Evolutionary conservation across 495 filamentous ascomycete species (phyloP).

Genomic region (Lophiotrema nucula): DNA sequence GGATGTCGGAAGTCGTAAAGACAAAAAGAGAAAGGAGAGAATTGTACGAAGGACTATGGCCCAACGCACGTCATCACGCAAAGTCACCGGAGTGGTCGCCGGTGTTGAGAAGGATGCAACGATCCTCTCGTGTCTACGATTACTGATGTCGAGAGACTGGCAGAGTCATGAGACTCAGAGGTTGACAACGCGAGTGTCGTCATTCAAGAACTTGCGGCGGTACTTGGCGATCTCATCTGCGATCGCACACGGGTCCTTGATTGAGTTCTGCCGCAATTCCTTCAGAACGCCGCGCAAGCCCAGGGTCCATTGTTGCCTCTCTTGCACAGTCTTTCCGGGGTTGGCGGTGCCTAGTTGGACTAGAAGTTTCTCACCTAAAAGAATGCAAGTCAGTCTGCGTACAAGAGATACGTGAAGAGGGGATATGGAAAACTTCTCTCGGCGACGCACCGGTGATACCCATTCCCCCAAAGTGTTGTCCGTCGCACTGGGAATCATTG

Average conservation of each 20-base stretch:
- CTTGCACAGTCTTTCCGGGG: constrained; percentile 68
- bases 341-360: constrained; percentile 72
- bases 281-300: constrained; percentile 76
- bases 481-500: constrained; percentile 65
- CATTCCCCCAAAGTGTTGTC: constrained; percentile 81
- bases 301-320: constrained; percentile 67
- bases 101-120: no score
- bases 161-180: constrained; percentile 31
- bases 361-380: constrained; percentile 82
- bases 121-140: no score
- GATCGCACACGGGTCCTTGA: constrained; percentile 75
- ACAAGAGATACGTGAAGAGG: constrained; percentile 3
- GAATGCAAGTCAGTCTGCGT: constrained; percentile 61
- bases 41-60: no score
- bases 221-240: constrained; percentile 79
- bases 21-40: no score
- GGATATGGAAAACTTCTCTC: not conserved
- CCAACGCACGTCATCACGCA: no score
- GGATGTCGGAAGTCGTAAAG: no score
- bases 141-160: no score
- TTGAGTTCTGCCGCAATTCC: constrained; percentile 59
- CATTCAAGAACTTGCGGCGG: constrained; percentile 66
- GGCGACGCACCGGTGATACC: constrained; percentile 72
- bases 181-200: constrained; percentile 45
- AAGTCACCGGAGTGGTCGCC: no score